phyloP scores from a whole-genome alignment of 768 basidiomycete genomes.

The Fomitopsis serialis region DNA sequence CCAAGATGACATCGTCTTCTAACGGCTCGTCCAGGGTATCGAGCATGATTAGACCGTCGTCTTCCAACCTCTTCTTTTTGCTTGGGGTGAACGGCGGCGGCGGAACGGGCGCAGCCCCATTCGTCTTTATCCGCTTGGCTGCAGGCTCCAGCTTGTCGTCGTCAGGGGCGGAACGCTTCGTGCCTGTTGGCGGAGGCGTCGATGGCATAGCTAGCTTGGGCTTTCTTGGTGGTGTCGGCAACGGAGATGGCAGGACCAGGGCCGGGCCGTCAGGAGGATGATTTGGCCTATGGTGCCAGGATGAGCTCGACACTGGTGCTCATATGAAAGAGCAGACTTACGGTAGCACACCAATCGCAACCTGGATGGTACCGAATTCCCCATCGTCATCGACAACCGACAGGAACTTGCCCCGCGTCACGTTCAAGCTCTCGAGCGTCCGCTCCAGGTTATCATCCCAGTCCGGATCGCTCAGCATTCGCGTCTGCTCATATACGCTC shows the following conservation, averaged over 20 bases:
- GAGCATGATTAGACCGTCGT: conserved; percentile 69
- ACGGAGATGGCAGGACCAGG: conserved; percentile 59
- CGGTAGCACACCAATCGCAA: conserved; percentile 69
- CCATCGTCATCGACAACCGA: conserved; percentile 87
- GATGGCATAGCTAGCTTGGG: conserved; percentile 29
- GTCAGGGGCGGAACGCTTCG: conserved; percentile 52
- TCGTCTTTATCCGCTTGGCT: conserved; percentile 46
- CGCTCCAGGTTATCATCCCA: conserved; percentile 85
- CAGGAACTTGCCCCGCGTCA: conserved; percentile 81
- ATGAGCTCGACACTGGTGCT: background rate
- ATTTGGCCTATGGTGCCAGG: conserved; percentile 40
- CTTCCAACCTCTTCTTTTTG: conserved; percentile 61
- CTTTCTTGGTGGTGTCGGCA: conserved; percentile 51
- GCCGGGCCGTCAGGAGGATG: conserved; percentile 47
- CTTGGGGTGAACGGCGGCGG: conserved; percentile 41
- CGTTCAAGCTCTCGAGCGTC: conserved; percentile 76
- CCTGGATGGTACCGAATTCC: conserved; percentile 62
- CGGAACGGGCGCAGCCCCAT: conserved; percentile 17
- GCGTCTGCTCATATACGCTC: conserved; percentile 81
- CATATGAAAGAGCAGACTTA: conserved; percentile 33
- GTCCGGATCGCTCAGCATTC: conserved; percentile 87
- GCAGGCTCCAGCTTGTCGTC: conserved; percentile 38
- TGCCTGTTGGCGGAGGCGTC: conserved; percentile 38
- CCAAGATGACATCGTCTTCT: conserved; percentile 50
- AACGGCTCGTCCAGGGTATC: conserved; percentile 50